These are phyloP conservation scores for Alternaria sp. DNA, from an alignment of 2,329 filamentous ascomycete species.

Conservation along the genomic window DNA sequence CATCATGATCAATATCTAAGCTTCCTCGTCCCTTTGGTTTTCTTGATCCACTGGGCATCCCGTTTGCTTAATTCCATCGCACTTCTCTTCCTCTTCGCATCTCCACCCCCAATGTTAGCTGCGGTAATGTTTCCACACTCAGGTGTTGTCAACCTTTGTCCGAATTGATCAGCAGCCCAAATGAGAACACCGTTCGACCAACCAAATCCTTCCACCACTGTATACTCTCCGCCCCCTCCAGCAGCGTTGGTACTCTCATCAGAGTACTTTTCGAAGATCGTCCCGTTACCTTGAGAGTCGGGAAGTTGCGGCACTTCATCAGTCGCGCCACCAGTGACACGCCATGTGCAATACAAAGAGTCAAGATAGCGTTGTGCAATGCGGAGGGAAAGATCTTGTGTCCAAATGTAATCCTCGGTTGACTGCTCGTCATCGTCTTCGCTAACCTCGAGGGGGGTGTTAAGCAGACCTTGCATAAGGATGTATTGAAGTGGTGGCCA, in stretches of 20 bases:
- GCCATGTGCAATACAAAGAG: constrained; percentile 75
- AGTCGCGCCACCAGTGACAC: constrained; percentile 70
- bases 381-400: constrained; percentile 64
- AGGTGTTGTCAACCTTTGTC: constrained; percentile 62
- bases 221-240: constrained; percentile 72
- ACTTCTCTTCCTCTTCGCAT: constrained; percentile 38
- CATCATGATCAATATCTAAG: constrained; percentile 6
- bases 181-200: constrained; percentile 75
- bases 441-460: constrained; percentile 66
- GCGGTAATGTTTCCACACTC: constrained; percentile 52
- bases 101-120: constrained; percentile 25
- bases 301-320: constrained; percentile 33
- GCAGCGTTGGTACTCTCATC: constrained; percentile 68
- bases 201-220: constrained; percentile 74
- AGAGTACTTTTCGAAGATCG: constrained; percentile 76
- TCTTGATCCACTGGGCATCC: constrained; percentile 46
- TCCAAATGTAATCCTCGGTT: constrained; percentile 57
- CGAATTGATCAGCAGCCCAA: constrained; percentile 71
- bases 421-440: constrained; percentile 56
- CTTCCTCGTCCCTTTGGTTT: constrained; percentile 18
- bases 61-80: constrained; percentile 41
- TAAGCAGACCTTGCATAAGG: constrained; percentile 68
- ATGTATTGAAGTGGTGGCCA: constrained; percentile 74
- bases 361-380: constrained; percentile 73
- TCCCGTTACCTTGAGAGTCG: constrained; percentile 61